Evolutionary conservation across 257 asterid genomes (phyloP).

Genomic region (Thymus quinquecostatus): DNA sequence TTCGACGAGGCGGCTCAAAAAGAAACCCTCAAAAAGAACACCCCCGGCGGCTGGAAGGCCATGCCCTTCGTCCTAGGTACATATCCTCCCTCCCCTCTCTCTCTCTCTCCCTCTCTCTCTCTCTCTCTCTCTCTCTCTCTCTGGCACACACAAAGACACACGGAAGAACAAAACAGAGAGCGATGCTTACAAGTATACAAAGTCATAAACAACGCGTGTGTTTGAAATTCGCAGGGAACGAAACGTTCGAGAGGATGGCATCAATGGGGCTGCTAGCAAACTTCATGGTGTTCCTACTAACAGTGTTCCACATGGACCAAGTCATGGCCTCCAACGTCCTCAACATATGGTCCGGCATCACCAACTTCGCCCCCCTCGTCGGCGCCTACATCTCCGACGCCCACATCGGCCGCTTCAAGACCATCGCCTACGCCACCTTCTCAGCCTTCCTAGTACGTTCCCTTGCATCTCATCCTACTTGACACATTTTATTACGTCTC

Average conservation of each 20-base stretch:
- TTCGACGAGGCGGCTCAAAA: slow-evolving; percentile 3
- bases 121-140: no score
- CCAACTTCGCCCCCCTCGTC: slow-evolving; percentile 61
- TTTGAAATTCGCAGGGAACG: slow-evolving; percentile 59
- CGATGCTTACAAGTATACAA: no score
- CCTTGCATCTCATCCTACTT: no score
- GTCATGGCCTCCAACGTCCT: slow-evolving; percentile 73
- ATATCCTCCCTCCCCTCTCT: slow-evolving; percentile 23
- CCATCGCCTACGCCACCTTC: slow-evolving; percentile 62
- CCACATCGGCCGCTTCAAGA: slow-evolving; percentile 62
- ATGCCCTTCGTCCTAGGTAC: slow-evolving; percentile 74
- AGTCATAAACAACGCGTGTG: no score
- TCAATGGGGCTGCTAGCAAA: slow-evolving; percentile 61
- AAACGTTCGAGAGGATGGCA: slow-evolving; percentile 83
- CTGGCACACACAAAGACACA: no score
- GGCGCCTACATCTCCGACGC: slow-evolving; percentile 79
- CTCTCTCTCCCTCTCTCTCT: not conserved
- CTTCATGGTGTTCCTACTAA: slow-evolving; percentile 68
- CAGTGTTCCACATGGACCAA: slow-evolving; percentile 73
- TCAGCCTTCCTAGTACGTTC: slow-evolving; percentile 51
- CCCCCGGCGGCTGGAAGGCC: slow-evolving; percentile 80
- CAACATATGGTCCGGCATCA: slow-evolving; percentile 57
- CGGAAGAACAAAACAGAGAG: no score
- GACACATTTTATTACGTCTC: no score
- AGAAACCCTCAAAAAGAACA: slow-evolving; percentile 5